Conservation (phyloP, 148 eudicot species). For the Silene latifolia region DNA sequence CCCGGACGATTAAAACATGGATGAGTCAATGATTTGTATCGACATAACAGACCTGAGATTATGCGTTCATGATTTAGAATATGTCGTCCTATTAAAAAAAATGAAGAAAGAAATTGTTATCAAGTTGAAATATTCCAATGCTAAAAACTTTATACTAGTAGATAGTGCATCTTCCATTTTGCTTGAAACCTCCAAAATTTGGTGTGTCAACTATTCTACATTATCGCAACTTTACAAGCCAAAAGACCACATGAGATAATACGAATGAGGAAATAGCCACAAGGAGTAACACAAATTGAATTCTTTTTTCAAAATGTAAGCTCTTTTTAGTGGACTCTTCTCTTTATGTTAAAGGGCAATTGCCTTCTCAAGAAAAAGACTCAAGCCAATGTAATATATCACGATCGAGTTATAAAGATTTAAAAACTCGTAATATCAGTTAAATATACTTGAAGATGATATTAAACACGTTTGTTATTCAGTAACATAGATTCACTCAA, state of each 20-base stretch:
- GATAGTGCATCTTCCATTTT: slow-evolving; percentile 18
- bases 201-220: slow-evolving; percentile 21
- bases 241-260: background rate
- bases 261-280: slow-evolving; percentile 7
- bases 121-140: background rate
- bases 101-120: no score
- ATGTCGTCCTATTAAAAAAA: no score
- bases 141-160: slow-evolving; percentile 13
- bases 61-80: no score
- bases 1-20: no score
- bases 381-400: background rate
- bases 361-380: background rate
- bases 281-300: slow-evolving; percentile 11
- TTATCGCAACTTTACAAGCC: slow-evolving; percentile 15
- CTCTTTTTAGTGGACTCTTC: slow-evolving; percentile 24
- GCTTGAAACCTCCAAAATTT: slow-evolving; percentile 17
- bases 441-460: no score
- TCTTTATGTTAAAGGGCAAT: slow-evolving; percentile 18
- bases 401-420: no score
- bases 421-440: background rate
- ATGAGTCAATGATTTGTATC: no score
- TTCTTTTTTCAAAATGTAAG: background rate
- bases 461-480: no score
- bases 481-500: no score
- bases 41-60: no score